Conservation (phyloP, 768 basidiomycete species). For the Cyclocybe cylindracea region DNA sequence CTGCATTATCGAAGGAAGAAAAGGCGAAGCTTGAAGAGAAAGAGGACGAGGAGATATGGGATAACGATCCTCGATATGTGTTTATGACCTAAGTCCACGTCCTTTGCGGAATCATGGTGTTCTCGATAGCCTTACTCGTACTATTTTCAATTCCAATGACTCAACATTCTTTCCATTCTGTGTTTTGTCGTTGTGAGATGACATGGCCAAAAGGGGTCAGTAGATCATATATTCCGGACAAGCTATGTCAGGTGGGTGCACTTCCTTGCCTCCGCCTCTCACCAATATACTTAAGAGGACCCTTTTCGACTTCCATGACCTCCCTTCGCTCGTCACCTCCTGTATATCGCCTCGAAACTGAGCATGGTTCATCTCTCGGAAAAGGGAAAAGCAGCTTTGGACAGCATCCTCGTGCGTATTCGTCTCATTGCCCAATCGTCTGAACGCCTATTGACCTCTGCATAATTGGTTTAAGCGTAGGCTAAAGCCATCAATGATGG, state of each 20-base stretch:
- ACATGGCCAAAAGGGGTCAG: too few relatives aligned
- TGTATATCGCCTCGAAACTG: too few relatives aligned
- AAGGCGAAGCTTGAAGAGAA: constrained; percentile 23
- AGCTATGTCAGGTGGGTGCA: too few relatives aligned
- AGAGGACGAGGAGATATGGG: constrained; percentile 39
- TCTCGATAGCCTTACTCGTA: background rate
- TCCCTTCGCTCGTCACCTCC: too few relatives aligned
- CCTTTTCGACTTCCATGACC: too few relatives aligned
- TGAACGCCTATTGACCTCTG: background rate
- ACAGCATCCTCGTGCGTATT: constrained; percentile 14
- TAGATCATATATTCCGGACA: too few relatives aligned
- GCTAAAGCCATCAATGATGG: constrained; percentile 14
- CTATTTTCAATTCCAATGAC: too few relatives aligned
- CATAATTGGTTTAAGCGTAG: constrained; percentile 3
- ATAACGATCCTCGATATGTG: constrained; percentile 52
- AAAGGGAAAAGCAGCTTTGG: constrained; percentile 10
- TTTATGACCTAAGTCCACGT: constrained; percentile 43
- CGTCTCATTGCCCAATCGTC: background rate
- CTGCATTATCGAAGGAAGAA: constrained; percentile 30
- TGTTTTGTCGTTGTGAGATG: too few relatives aligned
- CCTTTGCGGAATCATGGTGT: background rate
- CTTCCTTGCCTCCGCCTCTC: too few relatives aligned
- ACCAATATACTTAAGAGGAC: too few relatives aligned
- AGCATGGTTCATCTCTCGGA: constrained; percentile 8
- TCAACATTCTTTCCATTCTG: too few relatives aligned